These are phyloP conservation scores for Wickerhamomyces sp. DNA, from an alignment of 1,139 yeast species.

Conservation along the genomic window DNA sequence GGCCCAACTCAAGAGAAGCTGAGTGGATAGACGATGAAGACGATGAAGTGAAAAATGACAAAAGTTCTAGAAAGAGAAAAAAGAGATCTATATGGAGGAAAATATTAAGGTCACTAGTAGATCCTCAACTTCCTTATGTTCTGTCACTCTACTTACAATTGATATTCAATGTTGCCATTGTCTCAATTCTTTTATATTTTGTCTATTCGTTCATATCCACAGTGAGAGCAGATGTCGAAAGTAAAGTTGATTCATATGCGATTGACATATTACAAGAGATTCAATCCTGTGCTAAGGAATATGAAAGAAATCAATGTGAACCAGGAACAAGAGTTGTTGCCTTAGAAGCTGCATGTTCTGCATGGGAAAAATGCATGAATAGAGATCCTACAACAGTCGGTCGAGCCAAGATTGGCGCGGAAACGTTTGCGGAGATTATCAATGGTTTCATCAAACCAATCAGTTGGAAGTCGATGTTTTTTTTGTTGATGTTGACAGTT, in stretches of 20 bases:
- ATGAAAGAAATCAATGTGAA: conserved; percentile 65
- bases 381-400: conserved; percentile 80
- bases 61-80: conserved; percentile 8
- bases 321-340: conserved; percentile 61
- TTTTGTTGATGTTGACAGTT: conserved; percentile 37
- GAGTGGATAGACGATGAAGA: conserved; percentile 16
- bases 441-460: conserved; percentile 74
- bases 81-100: conserved; percentile 6
- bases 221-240: conserved; percentile 64
- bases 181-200: conserved; percentile 49
- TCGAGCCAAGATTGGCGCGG: conserved; percentile 71
- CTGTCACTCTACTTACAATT: conserved; percentile 71
- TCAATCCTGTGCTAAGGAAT: conserved; percentile 64
- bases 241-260: conserved; percentile 60
- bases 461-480: conserved; percentile 65
- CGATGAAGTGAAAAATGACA: conserved; percentile 1
- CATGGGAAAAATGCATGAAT: conserved; percentile 83
- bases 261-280: conserved; percentile 62
- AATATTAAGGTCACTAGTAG: conserved; percentile 27
- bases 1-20: conserved; percentile 1
- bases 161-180: conserved; percentile 54
- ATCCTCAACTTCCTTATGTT: conserved; percentile 62
- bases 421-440: conserved; percentile 74
- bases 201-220: conserved; percentile 52
- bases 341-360: conserved; percentile 61